Base-by-base conservation (phyloP, 306 rosid genomes). In the Citrullus colocynthis region DNA sequence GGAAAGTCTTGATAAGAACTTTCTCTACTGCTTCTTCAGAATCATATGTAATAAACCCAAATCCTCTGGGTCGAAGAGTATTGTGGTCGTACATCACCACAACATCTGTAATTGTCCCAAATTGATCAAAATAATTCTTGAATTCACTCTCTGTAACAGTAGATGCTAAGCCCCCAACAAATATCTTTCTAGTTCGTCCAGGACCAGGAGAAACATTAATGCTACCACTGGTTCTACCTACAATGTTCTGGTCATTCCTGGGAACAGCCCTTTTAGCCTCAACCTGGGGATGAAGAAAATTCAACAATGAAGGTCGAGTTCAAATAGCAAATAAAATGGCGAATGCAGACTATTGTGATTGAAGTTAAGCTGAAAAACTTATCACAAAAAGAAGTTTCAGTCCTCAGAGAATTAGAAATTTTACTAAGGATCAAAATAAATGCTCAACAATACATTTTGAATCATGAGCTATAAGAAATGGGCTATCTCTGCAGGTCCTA, bases 181-280 rank as follows among this genome's bases (percentile, higher is more conserved):
- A 96, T 79, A 96, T 92, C 87, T 92, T 96, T 84, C 94, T 87
- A 30, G 99, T 96, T 83, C 99, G 97, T 60, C 91, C 89, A 16
- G 92, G 91, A 79, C 96, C 96, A 28, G 98, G 96, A 81, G 99
- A 92, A 80, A 96, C 96, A 0, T 92, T 96, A 81, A 92, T 86
- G 87, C 88, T 92, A 54, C 93, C 87, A 82, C 83, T 87, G 86
- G 39, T 91, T 86, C 99, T 92, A 79, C 82, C 89, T 83, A 90
- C 75, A 73, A 87, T 85, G 82, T 88, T 92, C 87, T 91, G 99
- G 81, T 96, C 99, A 80, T 96, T 97, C 86, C 98, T 84, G 20
- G 99, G 99, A 84, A 96, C 98, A 62, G 98, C 99, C 89, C 90
- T 96, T 87, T 96, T 95, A 2, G 98, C 98, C 85, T 96, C 99